A percentile compares a stretch with the other conserved stretches of the same genome.
Evolutionary conservation across 2,329 filamentous ascomycete species (phyloP).

Genomic region (Tolypocladium cylindrosporum): DNA sequence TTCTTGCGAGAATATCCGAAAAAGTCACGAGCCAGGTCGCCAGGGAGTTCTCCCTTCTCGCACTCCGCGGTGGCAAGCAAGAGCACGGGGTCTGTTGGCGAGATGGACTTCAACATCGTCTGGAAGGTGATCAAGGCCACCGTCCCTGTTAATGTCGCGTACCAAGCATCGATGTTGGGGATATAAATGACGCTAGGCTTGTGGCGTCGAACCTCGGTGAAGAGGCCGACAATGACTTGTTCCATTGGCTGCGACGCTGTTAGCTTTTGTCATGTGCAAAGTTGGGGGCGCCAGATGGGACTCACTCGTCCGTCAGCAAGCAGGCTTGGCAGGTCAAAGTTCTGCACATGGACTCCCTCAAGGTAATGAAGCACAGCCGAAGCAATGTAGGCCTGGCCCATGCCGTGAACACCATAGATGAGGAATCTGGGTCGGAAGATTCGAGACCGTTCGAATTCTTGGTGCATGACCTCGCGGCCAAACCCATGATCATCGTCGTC

Average conservation of each 20-base stretch:
- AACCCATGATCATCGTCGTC: conserved; percentile 77
- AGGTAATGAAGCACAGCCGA: conserved; percentile 81
- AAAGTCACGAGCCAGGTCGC: conserved; percentile 59
- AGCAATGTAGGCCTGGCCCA: conserved; percentile 88
- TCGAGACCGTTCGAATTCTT: conserved; percentile 77
- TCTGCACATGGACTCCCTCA: conserved; percentile 89
- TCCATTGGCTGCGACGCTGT: conserved; percentile 53
- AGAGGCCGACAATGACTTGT: conserved; percentile 80
- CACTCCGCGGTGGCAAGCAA: conserved; percentile 77
- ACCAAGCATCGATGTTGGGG: conserved; percentile 84
- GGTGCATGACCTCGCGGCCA: conserved; percentile 62
- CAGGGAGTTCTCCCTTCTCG: conserved; percentile 49
- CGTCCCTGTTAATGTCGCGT: conserved; percentile 48
- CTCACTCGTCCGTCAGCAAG: conserved; percentile 71
- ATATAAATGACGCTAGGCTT: conserved; percentile 96
- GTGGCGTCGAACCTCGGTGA: conserved; percentile 85
- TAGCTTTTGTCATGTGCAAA: conserved; percentile 8
- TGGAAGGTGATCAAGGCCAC: conserved; percentile 73
- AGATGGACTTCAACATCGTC: conserved; percentile 69
- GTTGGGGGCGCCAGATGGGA: conserved; percentile 5
- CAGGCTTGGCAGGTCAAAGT: conserved; percentile 82
- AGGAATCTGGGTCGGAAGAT: conserved; percentile 84
- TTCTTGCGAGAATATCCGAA: conserved; percentile 83
- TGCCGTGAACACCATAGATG: conserved; percentile 71
- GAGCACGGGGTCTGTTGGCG: conserved; percentile 84